Base-by-base conservation (phyloP, 352 stramenopile species). In the Pythium volutum region DNA sequence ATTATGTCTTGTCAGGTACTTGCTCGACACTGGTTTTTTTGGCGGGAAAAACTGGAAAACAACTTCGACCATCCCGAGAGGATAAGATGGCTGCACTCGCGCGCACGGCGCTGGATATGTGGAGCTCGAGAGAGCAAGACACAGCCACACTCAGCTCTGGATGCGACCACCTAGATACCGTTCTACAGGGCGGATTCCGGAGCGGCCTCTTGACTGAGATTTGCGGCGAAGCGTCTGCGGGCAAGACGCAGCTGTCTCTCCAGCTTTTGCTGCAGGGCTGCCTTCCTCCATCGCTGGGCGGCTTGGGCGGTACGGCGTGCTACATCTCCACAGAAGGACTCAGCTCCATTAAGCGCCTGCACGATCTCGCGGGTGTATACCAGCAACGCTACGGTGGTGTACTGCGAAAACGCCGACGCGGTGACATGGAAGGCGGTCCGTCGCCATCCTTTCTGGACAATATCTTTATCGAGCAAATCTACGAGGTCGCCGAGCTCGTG, bases 301-400 rank as follows among this genome's bases (percentile, higher is more conserved):
- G 83, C 3, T 46, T 92, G 20, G 78, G 81, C 36, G 71, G 73
- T 22, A 83, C 77, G 1, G 78, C 82, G 10, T 93, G 81, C 59
- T 94, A 94, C 73, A 88, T 94, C 27, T 88, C 78, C 55, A 91
- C 85, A 0, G 85, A 94, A 41, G 81, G 85, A 45, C 71, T 91
- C 7, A 75, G 76, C 10, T 84, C 83, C 0, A 71, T 93, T 29
- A 92, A 89, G 60, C 74, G 83, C 1, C 66, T 94, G 20, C 71
- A 91, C 20, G 80, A 92, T 26, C 67, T 94, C 25, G 79, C 76
- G 18, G 58, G 69, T 9, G 69, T 72, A 23, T 92, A 87, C 46
- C 71, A 77, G 22, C 48, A 70, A 26, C 63, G 68, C 23, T 90
- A 81, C 33, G 63, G 62, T 12, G 59, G 65, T 11, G 45, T 73